Conservation (phyloP, 768 basidiomycete species). For the Exidia glandulosa region DNA sequence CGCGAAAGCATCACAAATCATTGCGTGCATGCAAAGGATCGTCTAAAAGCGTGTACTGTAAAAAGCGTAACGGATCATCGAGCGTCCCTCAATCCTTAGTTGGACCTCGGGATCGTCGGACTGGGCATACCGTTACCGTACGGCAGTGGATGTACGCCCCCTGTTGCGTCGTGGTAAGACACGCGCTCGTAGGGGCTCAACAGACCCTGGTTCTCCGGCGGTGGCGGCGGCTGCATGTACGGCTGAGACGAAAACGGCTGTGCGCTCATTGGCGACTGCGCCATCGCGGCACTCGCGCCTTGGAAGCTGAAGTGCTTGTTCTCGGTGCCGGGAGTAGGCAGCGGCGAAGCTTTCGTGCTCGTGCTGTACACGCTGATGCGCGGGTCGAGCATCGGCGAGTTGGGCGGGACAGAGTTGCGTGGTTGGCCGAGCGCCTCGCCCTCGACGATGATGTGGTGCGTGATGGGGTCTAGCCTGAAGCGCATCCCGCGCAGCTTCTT, state of each 20-base stretch:
- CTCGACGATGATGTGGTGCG: background rate
- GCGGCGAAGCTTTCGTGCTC: background rate
- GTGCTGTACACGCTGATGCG: background rate
- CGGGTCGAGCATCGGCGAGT: background rate
- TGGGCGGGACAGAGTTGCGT: background rate
- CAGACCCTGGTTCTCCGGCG: background rate
- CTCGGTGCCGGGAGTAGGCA: background rate
- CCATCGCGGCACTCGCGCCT: too few species aligned
- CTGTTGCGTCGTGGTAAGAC: background rate
- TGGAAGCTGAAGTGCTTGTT: background rate
- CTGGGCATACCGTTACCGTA: background rate
- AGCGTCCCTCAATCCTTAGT: background rate
- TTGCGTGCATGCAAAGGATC: too few species aligned
- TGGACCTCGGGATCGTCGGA: background rate
- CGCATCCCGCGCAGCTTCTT: slow-evolving; percentile 38
- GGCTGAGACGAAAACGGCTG: background rate
- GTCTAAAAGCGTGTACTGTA: too few species aligned
- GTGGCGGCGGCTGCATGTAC: too few species aligned
- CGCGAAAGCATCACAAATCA: too few species aligned
- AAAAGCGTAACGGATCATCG: too few species aligned
- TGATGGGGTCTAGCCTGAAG: slow-evolving; percentile 39
- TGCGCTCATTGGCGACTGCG: background rate
- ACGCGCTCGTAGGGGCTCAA: background rate
- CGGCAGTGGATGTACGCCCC: background rate
- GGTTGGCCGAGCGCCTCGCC: background rate